These are phyloP conservation scores for Cercospora berteroae DNA, from an alignment of 2,329 filamentous ascomycete genomes.

Conservation along the genomic window DNA sequence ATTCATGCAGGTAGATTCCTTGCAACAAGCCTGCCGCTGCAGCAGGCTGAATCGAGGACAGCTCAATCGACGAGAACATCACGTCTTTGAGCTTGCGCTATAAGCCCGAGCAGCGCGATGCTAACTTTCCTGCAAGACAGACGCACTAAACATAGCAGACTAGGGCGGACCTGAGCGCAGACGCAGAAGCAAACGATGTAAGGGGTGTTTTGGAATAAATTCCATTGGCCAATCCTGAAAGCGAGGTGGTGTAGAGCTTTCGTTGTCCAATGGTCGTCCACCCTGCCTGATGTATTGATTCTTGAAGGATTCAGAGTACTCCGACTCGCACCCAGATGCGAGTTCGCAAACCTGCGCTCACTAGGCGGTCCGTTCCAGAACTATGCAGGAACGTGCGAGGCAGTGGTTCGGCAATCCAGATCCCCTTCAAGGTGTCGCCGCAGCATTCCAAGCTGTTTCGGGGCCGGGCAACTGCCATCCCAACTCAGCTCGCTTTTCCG, in stretches of 20 bases:
- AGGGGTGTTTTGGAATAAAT: background rate
- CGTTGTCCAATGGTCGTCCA: background rate
- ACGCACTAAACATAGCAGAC: background rate
- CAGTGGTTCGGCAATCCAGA: background rate
- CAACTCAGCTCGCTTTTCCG: background rate
- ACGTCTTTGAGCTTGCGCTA: background rate
- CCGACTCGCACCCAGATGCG: background rate
- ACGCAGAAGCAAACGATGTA: background rate
- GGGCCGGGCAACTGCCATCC: background rate
- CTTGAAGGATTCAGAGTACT: background rate
- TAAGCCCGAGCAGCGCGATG: background rate
- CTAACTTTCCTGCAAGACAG: background rate
- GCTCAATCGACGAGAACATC: slow-evolving; percentile 13
- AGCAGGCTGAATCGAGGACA: slow-evolving; percentile 16
- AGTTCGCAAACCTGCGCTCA: background rate
- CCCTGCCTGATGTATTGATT: background rate
- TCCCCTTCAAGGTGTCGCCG: background rate
- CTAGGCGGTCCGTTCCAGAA: background rate
- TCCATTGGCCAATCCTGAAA: background rate
- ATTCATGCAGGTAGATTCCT: slow-evolving; percentile 18
- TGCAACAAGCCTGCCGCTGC: slow-evolving; percentile 19
- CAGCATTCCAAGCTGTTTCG: background rate
- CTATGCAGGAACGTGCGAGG: slow-evolving; percentile 3
- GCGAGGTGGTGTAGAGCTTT: slow-evolving; percentile 1
- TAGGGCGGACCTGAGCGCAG: background rate